phyloP scores from a whole-genome alignment of 1,284 basidiomycete genomes.

The Neotropicomus parvogracilis region DNA sequence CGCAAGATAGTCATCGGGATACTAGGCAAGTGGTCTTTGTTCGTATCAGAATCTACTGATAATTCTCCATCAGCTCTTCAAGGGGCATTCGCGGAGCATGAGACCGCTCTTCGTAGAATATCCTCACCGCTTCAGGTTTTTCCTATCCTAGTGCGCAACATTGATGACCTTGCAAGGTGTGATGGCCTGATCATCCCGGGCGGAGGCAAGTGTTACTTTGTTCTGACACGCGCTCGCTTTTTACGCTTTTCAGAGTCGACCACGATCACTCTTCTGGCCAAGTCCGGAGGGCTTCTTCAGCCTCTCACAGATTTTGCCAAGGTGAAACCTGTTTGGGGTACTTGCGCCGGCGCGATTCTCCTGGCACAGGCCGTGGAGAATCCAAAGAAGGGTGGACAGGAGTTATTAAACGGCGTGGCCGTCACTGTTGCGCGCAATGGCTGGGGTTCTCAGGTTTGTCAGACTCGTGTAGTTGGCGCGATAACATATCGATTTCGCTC shows the following conservation, averaged over 20 bases:
- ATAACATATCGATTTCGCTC: slow-evolving; percentile 1
- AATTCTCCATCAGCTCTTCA: slow-evolving; percentile 66
- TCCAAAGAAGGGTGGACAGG: slow-evolving; percentile 85
- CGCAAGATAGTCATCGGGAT: slow-evolving; percentile 27
- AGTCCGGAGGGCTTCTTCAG: slow-evolving; percentile 74
- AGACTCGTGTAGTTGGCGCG: neutral
- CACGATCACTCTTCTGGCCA: slow-evolving; percentile 85
- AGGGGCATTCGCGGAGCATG: slow-evolving; percentile 92
- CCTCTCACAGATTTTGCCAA: slow-evolving; percentile 71
- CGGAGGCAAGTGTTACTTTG: slow-evolving; percentile 51
- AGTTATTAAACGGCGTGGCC: slow-evolving; percentile 80
- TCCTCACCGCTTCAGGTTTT: slow-evolving; percentile 43
- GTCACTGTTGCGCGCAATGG: slow-evolving; percentile 87
- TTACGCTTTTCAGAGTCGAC: slow-evolving; percentile 68
- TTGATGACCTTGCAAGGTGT: slow-evolving; percentile 72
- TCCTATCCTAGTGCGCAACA: slow-evolving; percentile 70
- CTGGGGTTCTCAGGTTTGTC: slow-evolving; percentile 72
- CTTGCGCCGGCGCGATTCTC: slow-evolving; percentile 95
- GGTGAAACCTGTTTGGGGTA: slow-evolving; percentile 87
- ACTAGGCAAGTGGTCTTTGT: slow-evolving; percentile 19
- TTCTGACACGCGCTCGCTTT: neutral
- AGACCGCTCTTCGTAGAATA: slow-evolving; percentile 62
- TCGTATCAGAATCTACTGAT: slow-evolving; percentile 1
- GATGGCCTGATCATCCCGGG: slow-evolving; percentile 91
- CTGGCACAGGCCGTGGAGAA: slow-evolving; percentile 73